Base-by-base conservation (phyloP, 2,329 filamentous ascomycete species). In the Alternaria arbusti region DNA sequence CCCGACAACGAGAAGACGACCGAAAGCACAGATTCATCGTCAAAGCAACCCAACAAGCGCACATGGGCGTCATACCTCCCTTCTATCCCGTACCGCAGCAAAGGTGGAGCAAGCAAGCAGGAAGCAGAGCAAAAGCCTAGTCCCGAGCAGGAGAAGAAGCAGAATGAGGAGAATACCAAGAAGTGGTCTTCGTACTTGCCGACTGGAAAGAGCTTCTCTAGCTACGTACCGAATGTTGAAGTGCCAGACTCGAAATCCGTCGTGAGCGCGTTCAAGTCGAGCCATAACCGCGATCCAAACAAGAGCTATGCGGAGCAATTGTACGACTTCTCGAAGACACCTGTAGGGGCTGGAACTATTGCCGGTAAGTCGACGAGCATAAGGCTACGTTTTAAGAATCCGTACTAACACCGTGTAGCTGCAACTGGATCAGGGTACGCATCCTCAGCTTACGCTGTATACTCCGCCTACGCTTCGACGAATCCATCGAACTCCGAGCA, bases 251-350 rank as follows among this genome's bases (percentile, higher is more conserved):
- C 78, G 13, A 81, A 83, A 63, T 74, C 72, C 6, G 79, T 81
- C 3, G 74, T 85, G 6, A 83, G 82, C 43, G 78, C 82, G 7
- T 84, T 85, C 67, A 80, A 83, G 56, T 67, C 78, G 32, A 80
- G 78, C 54, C 82, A 84, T 64, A 69, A 81, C 25, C 78, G 82
- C 32, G 82, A 85, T 62, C 81, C 81, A 3, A 82, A 78, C 56
- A 85, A 85, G 69, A 81, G 81, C 47, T 84, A 84, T 64, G 76
- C 83, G 5, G 82, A 85, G 67, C 84, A 85, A 65, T 72, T 85
- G 13, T 82, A 83, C 60, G 83, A 84, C 60, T 85, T 85, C 64
- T 83, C 81, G 0, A 83, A 84, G 67, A 85, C 84, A 7, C 84
- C 84, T 5, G 83, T 85, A 5, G 84, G 84, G 13, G 84, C 83